Percentiles rank a stretch among this genome's conserved stretches.
These are phyloP conservation scores for Phytophthora sp. DNA, from an alignment of 352 stramenopile species.

Conservation along the genomic window DNA sequence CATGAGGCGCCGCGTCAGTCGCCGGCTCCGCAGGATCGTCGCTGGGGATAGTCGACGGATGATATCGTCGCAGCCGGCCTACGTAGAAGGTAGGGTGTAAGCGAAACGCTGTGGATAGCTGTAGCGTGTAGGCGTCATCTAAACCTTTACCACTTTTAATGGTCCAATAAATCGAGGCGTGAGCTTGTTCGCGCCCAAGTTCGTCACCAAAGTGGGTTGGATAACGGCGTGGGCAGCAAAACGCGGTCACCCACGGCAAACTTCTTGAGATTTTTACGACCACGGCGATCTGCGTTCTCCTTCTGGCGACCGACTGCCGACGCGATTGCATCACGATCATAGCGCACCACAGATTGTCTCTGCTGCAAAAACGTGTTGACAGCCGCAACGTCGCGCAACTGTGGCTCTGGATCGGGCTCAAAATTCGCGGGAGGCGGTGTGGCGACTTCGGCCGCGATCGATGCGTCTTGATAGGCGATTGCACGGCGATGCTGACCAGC, in stretches of 20 bases:
- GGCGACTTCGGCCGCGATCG: not conserved
- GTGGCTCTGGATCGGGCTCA: not conserved
- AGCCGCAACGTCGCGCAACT: not conserved
- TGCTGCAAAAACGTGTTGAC: not conserved
- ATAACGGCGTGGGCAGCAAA: not conserved
- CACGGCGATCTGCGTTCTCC: too few species aligned
- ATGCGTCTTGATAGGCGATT: not conserved
- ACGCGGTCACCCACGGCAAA: not conserved
- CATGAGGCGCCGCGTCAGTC: not conserved
- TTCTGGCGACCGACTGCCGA: not conserved
- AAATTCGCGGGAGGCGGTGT: not conserved
- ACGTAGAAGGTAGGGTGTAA: conserved; percentile 31
- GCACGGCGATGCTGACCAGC: not conserved
- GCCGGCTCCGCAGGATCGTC: too few species aligned
- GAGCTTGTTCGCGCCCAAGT: not conserved
- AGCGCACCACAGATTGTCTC: not conserved
- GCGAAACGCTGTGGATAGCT: not conserved
- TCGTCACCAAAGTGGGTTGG: not conserved
- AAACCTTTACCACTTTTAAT: not conserved
- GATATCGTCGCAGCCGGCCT: conserved; percentile 6
- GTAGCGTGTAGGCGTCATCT: not conserved
- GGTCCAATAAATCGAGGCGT: not conserved
- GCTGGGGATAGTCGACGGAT: not conserved
- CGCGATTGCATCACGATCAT: not conserved
- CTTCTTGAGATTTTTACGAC: not conserved